Percentiles rank a stretch among this genome's conserved stretches.
phyloP scores from a whole-genome alignment of 1,284 basidiomycete genomes.

The Irpex lacteus region DNA sequence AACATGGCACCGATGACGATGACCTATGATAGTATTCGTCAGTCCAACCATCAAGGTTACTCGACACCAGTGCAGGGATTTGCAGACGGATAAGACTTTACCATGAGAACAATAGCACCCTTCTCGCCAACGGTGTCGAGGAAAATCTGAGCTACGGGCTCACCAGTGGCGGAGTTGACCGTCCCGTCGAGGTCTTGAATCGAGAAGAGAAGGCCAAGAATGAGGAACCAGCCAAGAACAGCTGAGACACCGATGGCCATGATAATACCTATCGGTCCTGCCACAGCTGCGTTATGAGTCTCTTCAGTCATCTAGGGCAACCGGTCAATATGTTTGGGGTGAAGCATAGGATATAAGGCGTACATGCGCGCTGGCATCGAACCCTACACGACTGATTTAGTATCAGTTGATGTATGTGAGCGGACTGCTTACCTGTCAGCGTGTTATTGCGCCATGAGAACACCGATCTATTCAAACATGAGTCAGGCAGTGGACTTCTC shows the following conservation, averaged over 20 bases:
- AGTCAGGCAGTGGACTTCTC: neutral
- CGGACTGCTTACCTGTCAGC: constrained; percentile 46
- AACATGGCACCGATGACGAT: constrained; percentile 72
- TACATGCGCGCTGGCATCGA: constrained; percentile 70
- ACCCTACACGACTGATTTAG: constrained; percentile 40
- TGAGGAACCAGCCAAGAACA: constrained; percentile 68
- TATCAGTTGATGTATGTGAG: neutral
- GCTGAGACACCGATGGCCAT: constrained; percentile 78
- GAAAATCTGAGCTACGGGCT: constrained; percentile 77
- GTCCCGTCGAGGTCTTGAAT: constrained; percentile 68
- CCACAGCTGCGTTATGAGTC: constrained; percentile 70
- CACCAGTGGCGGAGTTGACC: constrained; percentile 49
- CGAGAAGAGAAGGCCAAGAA: constrained; percentile 70
- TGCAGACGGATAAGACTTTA: constrained; percentile 20
- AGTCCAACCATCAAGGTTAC: neutral
- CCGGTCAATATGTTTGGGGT: too few species aligned
- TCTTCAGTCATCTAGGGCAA: constrained; percentile 69
- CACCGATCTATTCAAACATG: constrained; percentile 43
- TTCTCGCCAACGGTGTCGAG: constrained; percentile 70
- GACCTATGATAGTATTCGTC: constrained; percentile 33
- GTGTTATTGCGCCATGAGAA: constrained; percentile 75
- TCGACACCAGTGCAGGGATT: neutral
- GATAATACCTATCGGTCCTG: constrained; percentile 63
- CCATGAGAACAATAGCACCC: constrained; percentile 72
- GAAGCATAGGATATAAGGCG: constrained; percentile 18